Evolutionary conservation across 345 rosid species (phyloP).

Genomic region (Camelina neglecta): DNA sequence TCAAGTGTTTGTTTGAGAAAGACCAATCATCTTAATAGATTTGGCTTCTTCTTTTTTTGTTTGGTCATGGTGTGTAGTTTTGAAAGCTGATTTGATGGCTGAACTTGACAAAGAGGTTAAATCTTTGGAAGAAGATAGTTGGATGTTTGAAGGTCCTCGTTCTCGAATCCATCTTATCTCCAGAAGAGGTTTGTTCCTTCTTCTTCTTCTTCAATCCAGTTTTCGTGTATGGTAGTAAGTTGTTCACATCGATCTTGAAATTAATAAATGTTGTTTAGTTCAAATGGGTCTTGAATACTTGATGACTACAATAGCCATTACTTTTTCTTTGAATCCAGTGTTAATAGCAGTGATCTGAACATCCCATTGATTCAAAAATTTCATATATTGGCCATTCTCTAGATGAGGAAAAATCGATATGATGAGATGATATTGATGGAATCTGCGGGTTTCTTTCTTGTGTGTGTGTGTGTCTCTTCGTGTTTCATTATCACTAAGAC

Average conservation of each 20-base stretch:
- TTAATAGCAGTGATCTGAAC: neutral
- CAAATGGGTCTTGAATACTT: neutral
- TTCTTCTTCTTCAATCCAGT: neutral
- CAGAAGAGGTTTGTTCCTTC: conserved; percentile 60
- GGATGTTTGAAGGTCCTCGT: conserved; percentile 95
- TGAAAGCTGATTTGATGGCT: conserved; percentile 79
- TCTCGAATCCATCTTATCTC: conserved; percentile 80
- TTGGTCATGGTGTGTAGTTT: conserved; percentile 49
- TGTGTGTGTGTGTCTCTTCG: neutral
- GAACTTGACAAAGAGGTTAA: conserved; percentile 79
- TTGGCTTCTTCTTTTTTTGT: neutral
- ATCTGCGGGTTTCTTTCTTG: neutral
- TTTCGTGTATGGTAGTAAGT: neutral
- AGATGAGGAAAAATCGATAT: neutral
- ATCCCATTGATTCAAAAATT: neutral
- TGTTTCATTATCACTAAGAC: conserved; percentile 9
- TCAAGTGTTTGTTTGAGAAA: neutral
- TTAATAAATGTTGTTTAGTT: neutral
- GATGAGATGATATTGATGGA: neutral
- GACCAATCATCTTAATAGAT: conserved; percentile 20
- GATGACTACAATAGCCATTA: neutral
- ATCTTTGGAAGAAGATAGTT: conserved; percentile 87
- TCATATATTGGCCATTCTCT: neutral
- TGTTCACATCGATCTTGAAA: neutral
- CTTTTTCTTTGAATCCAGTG: neutral